Conservation (phyloP, 2,329 filamentous ascomycete genomes). For the Cytospora piceicola region DNA sequence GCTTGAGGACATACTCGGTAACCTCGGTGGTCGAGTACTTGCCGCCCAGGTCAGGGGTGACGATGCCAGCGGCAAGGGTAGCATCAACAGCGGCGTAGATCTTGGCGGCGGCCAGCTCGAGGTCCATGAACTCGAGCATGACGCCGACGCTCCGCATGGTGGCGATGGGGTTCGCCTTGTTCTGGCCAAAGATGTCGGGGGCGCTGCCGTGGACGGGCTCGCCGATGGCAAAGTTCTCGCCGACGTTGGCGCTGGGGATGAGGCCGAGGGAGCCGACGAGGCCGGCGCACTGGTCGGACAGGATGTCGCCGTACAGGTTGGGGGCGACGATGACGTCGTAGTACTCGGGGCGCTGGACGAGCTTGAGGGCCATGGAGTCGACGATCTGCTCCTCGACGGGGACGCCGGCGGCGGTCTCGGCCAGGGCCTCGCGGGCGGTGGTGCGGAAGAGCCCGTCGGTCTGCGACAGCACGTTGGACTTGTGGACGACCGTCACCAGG, state of each 20-base stretch:
- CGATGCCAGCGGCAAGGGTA: conserved; percentile 80
- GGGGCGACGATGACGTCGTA: conserved; percentile 99
- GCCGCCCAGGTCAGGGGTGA: conserved; percentile 91
- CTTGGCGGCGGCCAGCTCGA: conserved; percentile 82
- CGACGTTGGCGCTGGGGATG: conserved; percentile 93
- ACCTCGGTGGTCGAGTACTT: conserved; percentile 85
- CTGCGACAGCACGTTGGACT: conserved; percentile 94
- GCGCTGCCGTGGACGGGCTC: conserved; percentile 97
- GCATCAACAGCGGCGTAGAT: conserved; percentile 93
- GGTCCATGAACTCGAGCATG: conserved; percentile 94
- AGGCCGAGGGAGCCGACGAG: conserved; percentile 90
- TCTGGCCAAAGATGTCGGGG: conserved; percentile 90
- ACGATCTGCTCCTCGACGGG: conserved; percentile 95
- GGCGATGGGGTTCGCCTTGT: conserved; percentile 95
- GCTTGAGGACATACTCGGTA: conserved; percentile 81
- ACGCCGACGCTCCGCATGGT: conserved; percentile 88
- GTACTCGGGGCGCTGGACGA: conserved; percentile 91
- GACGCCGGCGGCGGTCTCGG: conserved; percentile 58
- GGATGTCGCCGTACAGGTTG: conserved; percentile 95
- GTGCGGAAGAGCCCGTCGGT: conserved; percentile 95
- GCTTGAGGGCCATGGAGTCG: conserved; percentile 99
- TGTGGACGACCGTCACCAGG: conserved; percentile 95
- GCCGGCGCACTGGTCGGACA: conserved; percentile 93
- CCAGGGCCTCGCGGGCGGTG: conserved; percentile 74
- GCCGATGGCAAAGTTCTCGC: conserved; percentile 91